These are phyloP conservation scores for Claviceps pazoutovae DNA, from an alignment of 2,329 filamentous ascomycete genomes.

Conservation along the genomic window DNA sequence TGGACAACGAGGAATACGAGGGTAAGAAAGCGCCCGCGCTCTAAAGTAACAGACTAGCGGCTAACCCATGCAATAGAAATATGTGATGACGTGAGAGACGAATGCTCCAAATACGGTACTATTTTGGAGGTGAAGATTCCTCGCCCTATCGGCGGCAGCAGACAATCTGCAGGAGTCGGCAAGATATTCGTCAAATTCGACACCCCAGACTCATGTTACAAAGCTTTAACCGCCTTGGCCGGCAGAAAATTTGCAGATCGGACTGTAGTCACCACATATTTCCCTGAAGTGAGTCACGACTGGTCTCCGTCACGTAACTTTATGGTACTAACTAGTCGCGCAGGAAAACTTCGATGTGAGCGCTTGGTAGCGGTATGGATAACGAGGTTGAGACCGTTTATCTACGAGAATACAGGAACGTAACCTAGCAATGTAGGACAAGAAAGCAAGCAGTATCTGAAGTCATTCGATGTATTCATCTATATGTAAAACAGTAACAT, in stretches of 20 bases:
- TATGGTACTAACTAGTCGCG: slow-evolving; percentile 16
- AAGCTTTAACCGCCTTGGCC: slow-evolving; percentile 77
- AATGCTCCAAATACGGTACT: slow-evolving; percentile 81
- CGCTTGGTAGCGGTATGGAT: slow-evolving; percentile 52
- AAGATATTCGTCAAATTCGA: slow-evolving; percentile 98
- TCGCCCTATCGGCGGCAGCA: slow-evolving; percentile 66
- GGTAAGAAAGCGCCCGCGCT: slow-evolving; percentile 36
- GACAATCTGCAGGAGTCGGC: slow-evolving; percentile 78
- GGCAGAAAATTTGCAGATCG: slow-evolving; percentile 92
- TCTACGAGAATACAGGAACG: background rate
- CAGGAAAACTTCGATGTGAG: slow-evolving; percentile 89
- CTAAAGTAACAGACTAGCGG: background rate
- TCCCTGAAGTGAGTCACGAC: slow-evolving; percentile 58
- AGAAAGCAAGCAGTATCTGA: slow-evolving; percentile 1
- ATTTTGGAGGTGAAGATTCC: slow-evolving; percentile 88
- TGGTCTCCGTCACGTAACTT: background rate
- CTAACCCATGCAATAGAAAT: slow-evolving; percentile 53
- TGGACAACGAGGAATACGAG: slow-evolving; percentile 91
- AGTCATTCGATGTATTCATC: slow-evolving; percentile 1
- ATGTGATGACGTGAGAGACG: slow-evolving; percentile 81
- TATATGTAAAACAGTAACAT: slow-evolving; percentile 9
- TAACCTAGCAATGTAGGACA: slow-evolving; percentile 6
- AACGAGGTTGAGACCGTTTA: no score
- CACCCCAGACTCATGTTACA: slow-evolving; percentile 59
- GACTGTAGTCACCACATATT: slow-evolving; percentile 93